Evolutionary conservation across 2,329 filamentous ascomycete species (phyloP), one percentile per base, ranked within the genome.

Genomic region (Thielaviopsis ethacetica): DNA sequence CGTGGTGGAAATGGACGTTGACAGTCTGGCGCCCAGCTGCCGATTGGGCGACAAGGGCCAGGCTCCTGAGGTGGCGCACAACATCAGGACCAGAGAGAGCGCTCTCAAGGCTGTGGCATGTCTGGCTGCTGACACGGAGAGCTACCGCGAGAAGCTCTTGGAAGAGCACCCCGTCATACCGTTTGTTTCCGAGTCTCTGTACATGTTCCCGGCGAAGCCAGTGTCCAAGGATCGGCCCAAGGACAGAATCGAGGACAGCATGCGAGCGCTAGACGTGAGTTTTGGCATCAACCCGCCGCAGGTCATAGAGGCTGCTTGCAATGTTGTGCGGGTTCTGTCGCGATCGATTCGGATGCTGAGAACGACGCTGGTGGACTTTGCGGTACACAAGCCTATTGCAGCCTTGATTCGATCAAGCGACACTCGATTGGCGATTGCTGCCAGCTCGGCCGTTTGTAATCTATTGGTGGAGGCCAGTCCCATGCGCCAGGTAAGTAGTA

Each of bases 381-480:
- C 84, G 5, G 84, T 95, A 56, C 85, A 86, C 1, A 78, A 82
- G 64, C 91, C 91, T 3, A 73, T 95, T 7, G 85, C 91, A 64
- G 75, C 76, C 30, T 81, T 96, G 53, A 76, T 97, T 63, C 82
- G 77, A 60, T 86, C 93, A 69, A 76, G 78, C 6, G 82, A 93
- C 64, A 72, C 88, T 34, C 83, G 91, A 57, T 84, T 97, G 4
- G 86, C 91, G 67, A 84, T 93, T 67, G 89, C 90, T 54, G 89
- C 91, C 5, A 94, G 89, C 0, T 84, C 86, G 41, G 84, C 86
- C 6, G 80, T 94, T 47, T 89, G 85, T 65, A 98, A 98, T 68
- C 71, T 98, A 54, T 80, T 95, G 5, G 76, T 90, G 53, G 88
- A 95, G 63, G 88, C 94, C 65, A 96, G 91, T 67, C 91, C 93